Evolutionary conservation across 164 flowering plant genomes (phyloP), one percentile per base, ranked within the genome.

Genomic region (Paratinospora sagittata): DNA sequence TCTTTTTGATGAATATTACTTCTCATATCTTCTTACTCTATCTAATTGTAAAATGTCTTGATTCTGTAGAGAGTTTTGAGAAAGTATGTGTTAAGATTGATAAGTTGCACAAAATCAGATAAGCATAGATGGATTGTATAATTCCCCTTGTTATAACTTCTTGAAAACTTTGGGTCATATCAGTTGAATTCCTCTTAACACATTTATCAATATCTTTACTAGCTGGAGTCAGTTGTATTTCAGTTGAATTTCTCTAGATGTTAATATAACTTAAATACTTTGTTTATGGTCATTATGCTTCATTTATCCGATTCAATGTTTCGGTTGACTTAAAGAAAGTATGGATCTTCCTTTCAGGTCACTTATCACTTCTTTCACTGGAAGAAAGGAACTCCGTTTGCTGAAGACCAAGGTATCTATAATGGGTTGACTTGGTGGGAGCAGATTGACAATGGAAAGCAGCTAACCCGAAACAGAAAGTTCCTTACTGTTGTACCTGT

Each of bases 361-460:
- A 84, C 88, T 26, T 87, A 81, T 71, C 84, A 85, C 57, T 87
- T 70, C 72, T 88, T 88, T 74, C 90, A 87, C 69, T 88, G 92
- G 92, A 87, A 83, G 82, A 88, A 88, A 67, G 89, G 92, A 73
- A 87, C 90, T 67, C 90, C 92, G 27, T 88, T 87, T 82, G 85
- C 88, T 74, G 92, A 86, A 71, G 92, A 88, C 61, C 92, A 88
- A 79, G 92, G 90, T 52, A 82, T 87, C 34, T 87, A 87, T 79
- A 88, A 88, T 80, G 79, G 85, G 16, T 80, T 87, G 83, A 88
- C 90, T 43, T 87, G 92, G 92, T 88, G 92, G 90, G 92, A 88
- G 86, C 92, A 87, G 74, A 77, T 88, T 47, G 91, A 88, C 81
- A 85, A 76, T 63, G 91, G 91, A 65, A 81, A 86, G 76, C 90